Evolutionary conservation across 2,329 filamentous ascomycete species (phyloP), one percentile per base, ranked within the genome.

Genomic region (Madurella mycetomatis): DNA sequence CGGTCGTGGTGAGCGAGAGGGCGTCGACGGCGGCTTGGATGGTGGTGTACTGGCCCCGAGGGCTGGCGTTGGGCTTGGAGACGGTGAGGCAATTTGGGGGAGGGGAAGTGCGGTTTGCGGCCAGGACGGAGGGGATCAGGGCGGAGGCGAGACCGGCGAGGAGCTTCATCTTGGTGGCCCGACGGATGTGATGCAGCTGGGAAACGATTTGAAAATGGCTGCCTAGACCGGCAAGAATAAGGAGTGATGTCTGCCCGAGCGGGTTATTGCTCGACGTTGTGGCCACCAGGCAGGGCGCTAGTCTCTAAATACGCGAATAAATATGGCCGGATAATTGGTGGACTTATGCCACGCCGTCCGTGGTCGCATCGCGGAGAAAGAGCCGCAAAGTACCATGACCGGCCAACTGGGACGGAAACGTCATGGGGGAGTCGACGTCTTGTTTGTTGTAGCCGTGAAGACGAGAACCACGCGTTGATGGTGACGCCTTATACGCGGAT

Each of bases 1-100:
- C 60, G 1, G 76, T 74, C 7, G 75, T 73, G 1, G 73, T 71
- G 0, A 75, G 78, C n/a, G 76, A 79, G 9, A 86, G 74, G 5
- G 82, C 76, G 61, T 82, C 65, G 53, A 87, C 76, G 9, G 84
- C 84, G 16, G 75, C 68, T 63, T 83, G 79, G 41, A 86, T 64
- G 34, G 61, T 61, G 11, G 44, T 51, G 59, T 58, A 62, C 16
- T 51, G 46, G 18, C 30, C 53, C 34, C 34, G 25, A 25, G 25
- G 25, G 25, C 25, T 15, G 34, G 11, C 4, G 34, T 15, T 15
- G 0, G 63, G 55, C 43, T 57, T 55, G 44, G 59, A 54, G n/a
- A 65, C 63, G 18, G 54, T 43, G 17, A 65, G 69, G 64, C 46
- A 65, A 9, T 49, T 45, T 16, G 59, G 7, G 0, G 63, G 63